Percentiles rank a stretch among this genome's conserved stretches.
Conservation (phyloP, 768 basidiomycete genomes). For the Boletus rubescentipes region DNA sequence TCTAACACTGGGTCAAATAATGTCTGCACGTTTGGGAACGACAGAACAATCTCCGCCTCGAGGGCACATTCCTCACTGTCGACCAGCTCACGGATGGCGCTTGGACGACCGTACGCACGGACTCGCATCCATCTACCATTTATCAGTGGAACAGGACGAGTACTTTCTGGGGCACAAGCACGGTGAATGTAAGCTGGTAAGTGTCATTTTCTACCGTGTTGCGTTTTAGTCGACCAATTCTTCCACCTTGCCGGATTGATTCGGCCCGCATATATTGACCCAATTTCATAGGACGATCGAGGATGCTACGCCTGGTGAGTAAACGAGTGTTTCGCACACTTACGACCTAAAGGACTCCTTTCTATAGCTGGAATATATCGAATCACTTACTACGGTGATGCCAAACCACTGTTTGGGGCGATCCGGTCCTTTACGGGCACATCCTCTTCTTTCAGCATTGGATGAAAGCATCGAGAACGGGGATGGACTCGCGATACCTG, state of each 20-base stretch:
- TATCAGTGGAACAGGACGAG: slow-evolving; percentile 64
- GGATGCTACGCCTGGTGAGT: slow-evolving; percentile 41
- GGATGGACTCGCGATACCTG: no score
- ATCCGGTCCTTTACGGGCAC: slow-evolving; percentile 54
- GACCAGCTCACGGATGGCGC: slow-evolving; percentile 48
- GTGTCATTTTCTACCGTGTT: slow-evolving; percentile 3
- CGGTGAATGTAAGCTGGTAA: slow-evolving; percentile 66
- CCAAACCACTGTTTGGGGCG: slow-evolving; percentile 64
- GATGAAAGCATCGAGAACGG: no score
- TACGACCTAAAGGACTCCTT: not conserved
- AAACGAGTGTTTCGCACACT: not conserved
- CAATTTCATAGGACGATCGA: slow-evolving; percentile 55
- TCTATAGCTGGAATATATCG: slow-evolving; percentile 66
- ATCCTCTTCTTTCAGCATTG: no score
- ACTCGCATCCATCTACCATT: slow-evolving; percentile 77
- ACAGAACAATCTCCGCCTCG: slow-evolving; percentile 76
- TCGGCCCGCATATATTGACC: not conserved
- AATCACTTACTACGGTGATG: slow-evolving; percentile 70
- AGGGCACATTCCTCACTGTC: slow-evolving; percentile 69
- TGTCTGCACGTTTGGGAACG: no score
- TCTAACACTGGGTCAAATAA: not conserved
- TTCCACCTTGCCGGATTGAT: slow-evolving; percentile 13
- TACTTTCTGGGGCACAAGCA: slow-evolving; percentile 58
- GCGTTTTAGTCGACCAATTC: not conserved
- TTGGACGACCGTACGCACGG: slow-evolving; percentile 63